Base-by-base conservation (phyloP, 2,329 filamentous ascomycete species). In the Scedosporium apiospermum region DNA sequence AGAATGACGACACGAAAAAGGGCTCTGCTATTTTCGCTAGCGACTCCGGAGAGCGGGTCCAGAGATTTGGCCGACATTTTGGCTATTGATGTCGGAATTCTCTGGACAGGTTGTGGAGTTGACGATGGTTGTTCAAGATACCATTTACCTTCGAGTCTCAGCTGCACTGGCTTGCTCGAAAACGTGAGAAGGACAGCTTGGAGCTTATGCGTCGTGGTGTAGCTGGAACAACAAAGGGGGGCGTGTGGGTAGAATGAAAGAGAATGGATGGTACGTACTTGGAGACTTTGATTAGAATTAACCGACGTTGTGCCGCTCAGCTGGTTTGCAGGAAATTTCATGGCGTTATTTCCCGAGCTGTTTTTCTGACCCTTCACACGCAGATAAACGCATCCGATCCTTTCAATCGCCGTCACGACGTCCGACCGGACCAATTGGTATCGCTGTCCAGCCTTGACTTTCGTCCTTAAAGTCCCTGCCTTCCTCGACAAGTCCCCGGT, bases 1-100 rank as follows among this genome's bases (percentile, higher is more conserved):
- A 99, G 86, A 78, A 99, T 99, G 72, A 96, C 83, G 69, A 97
- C 86, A 73, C 93, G 88, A 67, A 99, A 81, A 71, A 98, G 78
- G 67, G 91, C 89, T 75, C 93, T 87, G 66, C 91, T 90, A 76
- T 87, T 97, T 76, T 88, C 84, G 69, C 88, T 90, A 73, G 86
- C 88, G 74, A 90, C 89, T 80, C 90, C 87, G 73, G 91, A 83
- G 73, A 95, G 82, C 70, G 80, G 75, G 68, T 81, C 79, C 72
- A 84, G 69, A 61, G 73, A 68, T 68, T 72, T 69, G 68, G 71
- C 74, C 77, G 77, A 74, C 78, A 80, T 80, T 65, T 68, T 78
- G 74, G 74, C 71, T 55, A 38, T 42, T 62, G 60, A 57, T 62
- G 60, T 62, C 60, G 60, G 60, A 41, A 58, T 58, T 41, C 51